These are phyloP conservation scores for Tritrichomonas foetus DNA, from an alignment of 208 protist genomes.

Conservation along the genomic window DNA sequence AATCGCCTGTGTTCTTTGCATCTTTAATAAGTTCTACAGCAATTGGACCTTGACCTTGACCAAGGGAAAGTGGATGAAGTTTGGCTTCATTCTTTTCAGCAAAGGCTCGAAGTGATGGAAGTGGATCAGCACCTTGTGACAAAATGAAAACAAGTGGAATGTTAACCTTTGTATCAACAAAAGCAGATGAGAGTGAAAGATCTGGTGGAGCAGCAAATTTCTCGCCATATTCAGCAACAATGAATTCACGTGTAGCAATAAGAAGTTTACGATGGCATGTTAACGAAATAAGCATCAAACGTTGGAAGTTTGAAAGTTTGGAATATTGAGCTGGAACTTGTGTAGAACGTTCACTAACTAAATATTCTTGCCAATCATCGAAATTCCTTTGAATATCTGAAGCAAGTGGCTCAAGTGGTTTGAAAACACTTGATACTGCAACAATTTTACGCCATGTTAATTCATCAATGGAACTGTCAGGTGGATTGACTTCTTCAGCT, in stretches of 20 bases:
- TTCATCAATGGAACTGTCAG: background rate
- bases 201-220: conserved; percentile 53
- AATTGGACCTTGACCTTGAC: conserved; percentile 30
- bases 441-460: conserved; percentile 19
- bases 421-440: conserved; percentile 59
- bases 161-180: conserved; percentile 49
- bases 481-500: background rate
- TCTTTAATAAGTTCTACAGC: conserved; percentile 70
- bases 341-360: conserved; percentile 65
- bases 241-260: background rate
- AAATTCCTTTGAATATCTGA: conserved; percentile 90
- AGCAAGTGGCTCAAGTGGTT: conserved; percentile 62
- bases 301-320: conserved; percentile 57
- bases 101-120: background rate
- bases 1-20: conserved; percentile 69
- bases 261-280: background rate
- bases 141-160: conserved; percentile 85
- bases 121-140: conserved; percentile 27
- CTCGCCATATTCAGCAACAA: conserved; percentile 48
- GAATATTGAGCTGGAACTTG: conserved; percentile 61
- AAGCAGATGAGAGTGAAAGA: conserved; percentile 54
- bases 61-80: background rate
- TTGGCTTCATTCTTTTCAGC: conserved; percentile 15
- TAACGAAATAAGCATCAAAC: background rate
- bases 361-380: background rate